A percentile compares a stretch with the other conserved stretches of the same genome.
These are phyloP conservation scores for Pythium phragmiticola DNA, from an alignment of 352 stramenopile species.

Conservation along the genomic window DNA sequence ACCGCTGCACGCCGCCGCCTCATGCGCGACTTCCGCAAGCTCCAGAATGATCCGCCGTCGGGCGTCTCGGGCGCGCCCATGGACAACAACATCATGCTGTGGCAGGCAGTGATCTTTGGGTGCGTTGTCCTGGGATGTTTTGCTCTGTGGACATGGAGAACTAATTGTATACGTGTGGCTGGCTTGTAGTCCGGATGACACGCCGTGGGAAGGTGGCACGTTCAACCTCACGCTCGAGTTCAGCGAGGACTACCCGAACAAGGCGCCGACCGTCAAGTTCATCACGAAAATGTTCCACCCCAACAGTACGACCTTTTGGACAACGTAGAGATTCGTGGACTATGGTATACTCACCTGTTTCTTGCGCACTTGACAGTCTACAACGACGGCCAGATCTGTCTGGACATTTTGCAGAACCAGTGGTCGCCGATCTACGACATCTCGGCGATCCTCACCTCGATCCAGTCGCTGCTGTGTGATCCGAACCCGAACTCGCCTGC, in stretches of 20 bases:
- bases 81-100: constrained; percentile 99
- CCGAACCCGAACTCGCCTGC: constrained; percentile 98
- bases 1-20: constrained; percentile 94
- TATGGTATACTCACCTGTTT: background rate
- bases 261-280: constrained; percentile 97
- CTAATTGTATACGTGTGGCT: background rate
- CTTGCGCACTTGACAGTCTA: constrained; percentile 59
- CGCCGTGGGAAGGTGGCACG: constrained; percentile 98
- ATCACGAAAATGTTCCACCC: constrained; percentile 99
- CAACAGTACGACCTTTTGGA: constrained; percentile 83
- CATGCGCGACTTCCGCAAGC: constrained; percentile 96
- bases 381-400: constrained; percentile 91
- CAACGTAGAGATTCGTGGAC: background rate
- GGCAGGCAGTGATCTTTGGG: constrained; percentile 92
- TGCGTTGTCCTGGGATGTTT: constrained; percentile 25
- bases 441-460: constrained; percentile 98
- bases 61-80: constrained; percentile 96
- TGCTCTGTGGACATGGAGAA: background rate
- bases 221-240: constrained; percentile 99
- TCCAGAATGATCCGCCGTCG: constrained; percentile 98
- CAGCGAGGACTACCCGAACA: constrained; percentile 99
- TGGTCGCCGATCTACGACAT: constrained; percentile 99
- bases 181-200: constrained; percentile 95
- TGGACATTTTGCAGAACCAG: constrained; percentile 99
- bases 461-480: constrained; percentile 99